These are phyloP conservation scores for Daphne laureola DNA, from an alignment of 441 rosid species.

Conservation along the genomic window DNA sequence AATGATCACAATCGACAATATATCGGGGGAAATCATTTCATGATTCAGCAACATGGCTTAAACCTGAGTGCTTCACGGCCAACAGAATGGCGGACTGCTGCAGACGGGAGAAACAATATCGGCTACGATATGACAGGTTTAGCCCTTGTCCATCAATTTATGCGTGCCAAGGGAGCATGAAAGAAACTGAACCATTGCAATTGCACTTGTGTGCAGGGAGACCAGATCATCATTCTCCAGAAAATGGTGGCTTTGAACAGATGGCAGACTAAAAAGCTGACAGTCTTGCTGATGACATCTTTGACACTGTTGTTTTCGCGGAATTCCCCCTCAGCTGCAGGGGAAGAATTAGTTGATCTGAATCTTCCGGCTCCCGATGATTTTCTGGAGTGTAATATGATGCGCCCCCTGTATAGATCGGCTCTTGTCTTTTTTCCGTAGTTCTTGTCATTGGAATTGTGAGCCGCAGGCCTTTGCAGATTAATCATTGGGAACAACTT, in stretches of 20 bases:
- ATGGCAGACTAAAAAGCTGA: constrained; percentile 35
- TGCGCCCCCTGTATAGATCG: constrained; percentile 38
- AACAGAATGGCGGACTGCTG: constrained; percentile 49
- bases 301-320: constrained; percentile 3
- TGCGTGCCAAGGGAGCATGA: neutral
- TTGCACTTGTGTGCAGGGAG: constrained; percentile 44
- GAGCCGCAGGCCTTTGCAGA: constrained; percentile 1
- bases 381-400: constrained; percentile 25
- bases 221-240: constrained; percentile 49
- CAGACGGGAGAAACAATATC: constrained; percentile 35
- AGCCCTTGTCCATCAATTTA: neutral
- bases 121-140: constrained; percentile 63
- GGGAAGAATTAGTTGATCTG: constrained; percentile 16
- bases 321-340: constrained; percentile 7
- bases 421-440: constrained; percentile 13
- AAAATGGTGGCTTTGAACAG: constrained; percentile 58
- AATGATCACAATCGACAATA: constrained; percentile 51
- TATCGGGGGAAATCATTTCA: constrained; percentile 46
- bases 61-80: constrained; percentile 34
- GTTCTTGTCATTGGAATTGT: constrained; percentile 10
- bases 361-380: constrained; percentile 20
- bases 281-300: constrained; percentile 8
- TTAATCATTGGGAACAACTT: constrained; percentile 1
- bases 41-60: constrained; percentile 50
- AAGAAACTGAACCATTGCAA: constrained; percentile 6